Percentiles rank a stretch among this genome's conserved stretches.
Conservation (phyloP, 2,329 filamentous ascomycete species). For the Colletotrichum sp. region DNA sequence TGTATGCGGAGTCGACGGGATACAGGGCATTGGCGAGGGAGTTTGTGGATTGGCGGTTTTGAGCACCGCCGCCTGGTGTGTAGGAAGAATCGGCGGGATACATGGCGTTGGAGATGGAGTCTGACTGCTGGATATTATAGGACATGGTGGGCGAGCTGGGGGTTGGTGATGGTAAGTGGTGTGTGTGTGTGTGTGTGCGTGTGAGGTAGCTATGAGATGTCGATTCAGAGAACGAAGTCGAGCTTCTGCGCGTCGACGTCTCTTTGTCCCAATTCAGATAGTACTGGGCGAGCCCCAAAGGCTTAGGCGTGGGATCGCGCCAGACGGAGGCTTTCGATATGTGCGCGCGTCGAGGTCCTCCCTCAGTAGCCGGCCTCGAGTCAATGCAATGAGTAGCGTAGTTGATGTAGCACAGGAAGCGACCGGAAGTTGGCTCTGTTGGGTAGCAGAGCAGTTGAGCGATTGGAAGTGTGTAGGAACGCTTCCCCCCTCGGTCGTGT, state of each 20-base stretch:
- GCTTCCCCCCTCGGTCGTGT: background rate
- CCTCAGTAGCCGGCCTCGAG: background rate
- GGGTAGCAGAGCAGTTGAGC: background rate
- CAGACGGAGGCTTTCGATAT: background rate
- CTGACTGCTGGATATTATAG: constrained; percentile 8
- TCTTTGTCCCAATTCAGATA: background rate
- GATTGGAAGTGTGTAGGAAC: background rate
- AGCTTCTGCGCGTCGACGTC: background rate
- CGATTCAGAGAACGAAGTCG: background rate
- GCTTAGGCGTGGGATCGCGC: background rate
- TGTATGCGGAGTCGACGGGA: constrained; percentile 15
- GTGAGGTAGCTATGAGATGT: background rate
- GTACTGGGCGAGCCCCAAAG: background rate
- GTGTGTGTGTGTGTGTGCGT: background rate
- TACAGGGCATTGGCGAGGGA: constrained; percentile 19
- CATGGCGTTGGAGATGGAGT: constrained; percentile 7
- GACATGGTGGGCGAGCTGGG: constrained; percentile 3
- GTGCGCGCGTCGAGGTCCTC: background rate
- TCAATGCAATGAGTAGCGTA: background rate
- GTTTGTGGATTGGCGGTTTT: background rate
- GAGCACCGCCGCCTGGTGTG: background rate
- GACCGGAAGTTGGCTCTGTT: background rate
- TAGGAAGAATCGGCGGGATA: constrained; percentile 8
- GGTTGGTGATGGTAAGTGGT: background rate
- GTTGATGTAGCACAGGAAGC: background rate